A percentile compares a stretch with the other conserved stretches of the same genome.
phyloP scores from a whole-genome alignment of 148 eudicot species.

The Hydrangea macrophylla region DNA sequence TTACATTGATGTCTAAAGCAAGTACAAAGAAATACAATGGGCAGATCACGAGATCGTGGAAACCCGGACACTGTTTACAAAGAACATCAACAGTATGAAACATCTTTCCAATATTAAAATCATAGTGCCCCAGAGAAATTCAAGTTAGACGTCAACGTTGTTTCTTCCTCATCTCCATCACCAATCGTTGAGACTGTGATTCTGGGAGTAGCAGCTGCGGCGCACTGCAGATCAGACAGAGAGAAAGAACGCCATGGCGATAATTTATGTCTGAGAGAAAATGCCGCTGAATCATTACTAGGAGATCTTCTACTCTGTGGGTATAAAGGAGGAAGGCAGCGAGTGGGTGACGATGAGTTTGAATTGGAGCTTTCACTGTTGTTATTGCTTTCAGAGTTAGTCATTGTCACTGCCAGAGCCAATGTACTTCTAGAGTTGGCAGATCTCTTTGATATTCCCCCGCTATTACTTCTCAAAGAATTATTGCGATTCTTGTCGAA shows the following conservation, averaged over 20 bases:
- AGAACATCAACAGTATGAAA: conserved; percentile 26
- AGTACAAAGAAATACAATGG: conserved; percentile 1
- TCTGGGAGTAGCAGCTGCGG: conserved; percentile 23
- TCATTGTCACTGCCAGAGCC: conserved; percentile 18
- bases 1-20: conserved; percentile 11
- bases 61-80: conserved; percentile 16
- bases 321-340: conserved; percentile 47
- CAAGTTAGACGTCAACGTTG: conserved; percentile 3
- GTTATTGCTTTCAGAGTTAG: conserved; percentile 32
- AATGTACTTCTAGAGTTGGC: conserved; percentile 39
- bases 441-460: conserved; percentile 39
- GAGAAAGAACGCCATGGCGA: conserved; percentile 55
- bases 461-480: conserved; percentile 12
- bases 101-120: conserved; percentile 19
- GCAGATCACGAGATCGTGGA: conserved; percentile 11
- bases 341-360: conserved; percentile 31
- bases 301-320: conserved; percentile 32
- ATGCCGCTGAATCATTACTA: conserved; percentile 18
- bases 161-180: conserved; percentile 12
- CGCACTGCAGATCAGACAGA: conserved; percentile 57
- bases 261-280: conserved; percentile 23
- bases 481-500: conserved; percentile 28
- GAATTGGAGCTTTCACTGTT: conserved; percentile 35
- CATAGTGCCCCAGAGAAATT: conserved; percentile 16
- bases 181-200: conserved; percentile 10